Conservation (phyloP, 1,284 basidiomycete species). For the Austroboletus novae-zelandiae region DNA sequence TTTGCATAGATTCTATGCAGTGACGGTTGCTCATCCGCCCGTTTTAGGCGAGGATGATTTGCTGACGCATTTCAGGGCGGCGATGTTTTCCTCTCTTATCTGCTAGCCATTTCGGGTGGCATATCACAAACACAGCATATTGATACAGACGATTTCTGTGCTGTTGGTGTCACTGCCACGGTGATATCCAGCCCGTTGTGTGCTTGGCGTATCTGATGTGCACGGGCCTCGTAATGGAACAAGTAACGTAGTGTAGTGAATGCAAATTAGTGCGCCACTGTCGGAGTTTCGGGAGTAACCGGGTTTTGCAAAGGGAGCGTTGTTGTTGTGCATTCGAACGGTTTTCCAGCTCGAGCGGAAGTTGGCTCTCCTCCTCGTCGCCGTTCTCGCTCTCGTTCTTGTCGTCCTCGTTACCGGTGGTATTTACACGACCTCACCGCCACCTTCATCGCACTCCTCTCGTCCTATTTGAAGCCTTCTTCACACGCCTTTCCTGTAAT, state of each 20-base stretch:
- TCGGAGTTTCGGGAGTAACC: conserved; percentile 33
- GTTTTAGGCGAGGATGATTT: too few relatives aligned
- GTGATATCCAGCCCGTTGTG: conserved; percentile 41
- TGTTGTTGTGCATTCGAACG: conserved; percentile 10
- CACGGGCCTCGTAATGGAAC: neutral
- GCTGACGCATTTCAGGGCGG: conserved; percentile 18
- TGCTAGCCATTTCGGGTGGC: conserved; percentile 36
- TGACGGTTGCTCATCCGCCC: too few relatives aligned
- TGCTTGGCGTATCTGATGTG: conserved; percentile 45
- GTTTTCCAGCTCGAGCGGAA: conserved; percentile 14
- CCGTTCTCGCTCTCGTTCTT: conserved; percentile 1
- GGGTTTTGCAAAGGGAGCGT: conserved; percentile 12
- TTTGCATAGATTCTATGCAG: too few relatives aligned
- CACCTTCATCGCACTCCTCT: conserved; percentile 11
- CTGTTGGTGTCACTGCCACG: conserved; percentile 44
- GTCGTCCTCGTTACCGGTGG: conserved; percentile 10
- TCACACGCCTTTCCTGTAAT: conserved; percentile 27
- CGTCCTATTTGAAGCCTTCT: conserved; percentile 17
- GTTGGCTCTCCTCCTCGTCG: conserved; percentile 12
- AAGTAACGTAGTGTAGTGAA: neutral
- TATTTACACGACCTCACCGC: conserved; percentile 6
- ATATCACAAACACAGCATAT: conserved; percentile 24
- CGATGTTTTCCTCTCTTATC: conserved; percentile 35
- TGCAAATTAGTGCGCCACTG: conserved; percentile 19
- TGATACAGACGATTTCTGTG: conserved; percentile 31